Base-by-base conservation (phyloP, 2,329 filamentous ascomycete species). In the Pseudopithomyces chartarum region DNA sequence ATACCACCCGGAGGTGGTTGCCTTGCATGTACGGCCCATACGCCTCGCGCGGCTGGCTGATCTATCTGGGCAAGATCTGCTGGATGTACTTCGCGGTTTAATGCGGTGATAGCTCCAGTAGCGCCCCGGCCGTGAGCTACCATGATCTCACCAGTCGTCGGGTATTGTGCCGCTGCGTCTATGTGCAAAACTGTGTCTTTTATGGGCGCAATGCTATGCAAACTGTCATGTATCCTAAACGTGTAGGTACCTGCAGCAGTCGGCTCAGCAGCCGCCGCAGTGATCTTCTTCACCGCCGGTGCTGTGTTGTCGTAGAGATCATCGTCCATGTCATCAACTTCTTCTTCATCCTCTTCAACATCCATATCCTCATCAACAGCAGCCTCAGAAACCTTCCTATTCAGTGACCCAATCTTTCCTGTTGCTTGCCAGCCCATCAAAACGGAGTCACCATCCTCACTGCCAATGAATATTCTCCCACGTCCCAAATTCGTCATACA, bases 131-230 rank as follows among this genome's bases (percentile, higher is more conserved):
- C 91, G 2, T 87, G 80, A 2, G 82, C 80, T 38, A 81, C 78
- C 52, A 86, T 78, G 20, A 88, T 70, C 60, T 87, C 83, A 36
- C 84, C 75, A n/a, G 62, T 66, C 33, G 64, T 68, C 8, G 62
- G 38, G 8, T 66, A 63, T 11, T 64, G 61, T 62, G 65, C 59
- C 11, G 59, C 60, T 29, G 62, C 64, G 50, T 60, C 62, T 8
- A 60, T 63, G 42, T 92, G 91, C 42, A 92, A 79, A 3, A 90
- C 85, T 52, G 95, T 80, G 56, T 91, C 88, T 62, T 86, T 86
- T 64, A 97, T 89, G 1, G 93, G 92, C 0, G 89, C 92, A 60
- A 96, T 83, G 70, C 89, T 96, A 33, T 88, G 78, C 7, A 98
- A 79, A 8, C 81, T 82, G 74, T 98, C 94, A 68, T 95, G 88